Conservation (phyloP, 163 green algal genomes). For the Scenedesmus sp. region DNA sequence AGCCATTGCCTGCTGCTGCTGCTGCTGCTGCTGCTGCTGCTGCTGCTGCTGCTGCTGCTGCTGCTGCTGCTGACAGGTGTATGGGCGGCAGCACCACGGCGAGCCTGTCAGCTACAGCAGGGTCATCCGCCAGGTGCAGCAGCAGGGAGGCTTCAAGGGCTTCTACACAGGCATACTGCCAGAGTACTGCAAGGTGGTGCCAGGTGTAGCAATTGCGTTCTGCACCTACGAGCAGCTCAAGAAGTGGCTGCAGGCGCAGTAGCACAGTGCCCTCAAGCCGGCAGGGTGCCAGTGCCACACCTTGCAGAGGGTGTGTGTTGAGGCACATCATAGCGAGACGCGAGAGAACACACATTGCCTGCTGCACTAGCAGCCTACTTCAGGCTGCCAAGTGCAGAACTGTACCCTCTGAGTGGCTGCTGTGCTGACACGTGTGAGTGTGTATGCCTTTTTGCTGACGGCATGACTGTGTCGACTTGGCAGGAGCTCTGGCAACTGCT, state of each 20-base stretch:
- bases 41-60: background rate
- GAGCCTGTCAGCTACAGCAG: conserved; percentile 51
- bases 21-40: background rate
- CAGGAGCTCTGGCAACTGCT: too few relatives aligned
- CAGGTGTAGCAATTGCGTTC: conserved; percentile 92
- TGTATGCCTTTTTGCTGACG: too few relatives aligned
- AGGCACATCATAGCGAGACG: too few relatives aligned
- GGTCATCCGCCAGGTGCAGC: conserved; percentile 55
- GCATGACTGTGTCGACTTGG: too few relatives aligned
- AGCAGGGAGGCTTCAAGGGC: conserved; percentile 69
- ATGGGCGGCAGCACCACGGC: conserved; percentile 34
- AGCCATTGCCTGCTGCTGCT: background rate
- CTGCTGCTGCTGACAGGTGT: background rate
- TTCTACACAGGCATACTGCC: conserved; percentile 91
- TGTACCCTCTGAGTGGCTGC: too few relatives aligned
- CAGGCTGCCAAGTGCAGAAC: too few relatives aligned
- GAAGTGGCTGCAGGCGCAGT: conserved; percentile 30
- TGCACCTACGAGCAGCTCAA: conserved; percentile 86
- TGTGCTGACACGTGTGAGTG: too few relatives aligned
- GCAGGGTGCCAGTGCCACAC: too few relatives aligned
- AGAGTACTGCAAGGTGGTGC: conserved; percentile 93
- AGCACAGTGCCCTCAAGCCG: background rate
- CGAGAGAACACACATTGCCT: too few relatives aligned
- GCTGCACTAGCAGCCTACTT: too few relatives aligned
- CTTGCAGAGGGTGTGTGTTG: too few relatives aligned